These are phyloP conservation scores for Phaeomoniella chlamydospora DNA, from an alignment of 2,329 filamentous ascomycete genomes.

Conservation along the genomic window DNA sequence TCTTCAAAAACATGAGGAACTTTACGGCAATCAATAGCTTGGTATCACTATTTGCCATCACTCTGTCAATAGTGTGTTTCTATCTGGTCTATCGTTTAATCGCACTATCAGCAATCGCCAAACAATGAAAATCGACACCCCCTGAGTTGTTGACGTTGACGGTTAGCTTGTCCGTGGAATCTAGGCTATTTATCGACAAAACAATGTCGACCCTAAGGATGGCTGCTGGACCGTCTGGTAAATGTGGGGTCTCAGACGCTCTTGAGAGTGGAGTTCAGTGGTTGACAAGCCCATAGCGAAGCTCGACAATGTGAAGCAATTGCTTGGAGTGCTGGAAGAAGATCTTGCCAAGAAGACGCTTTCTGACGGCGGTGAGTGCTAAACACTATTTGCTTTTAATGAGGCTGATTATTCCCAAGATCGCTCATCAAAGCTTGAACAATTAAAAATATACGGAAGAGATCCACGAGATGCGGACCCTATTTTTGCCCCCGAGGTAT, in stretches of 20 bases:
- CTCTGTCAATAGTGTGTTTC: neutral
- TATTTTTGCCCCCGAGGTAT: conserved; percentile 68
- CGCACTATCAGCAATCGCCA: too few relatives aligned
- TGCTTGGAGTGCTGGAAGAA: conserved; percentile 46
- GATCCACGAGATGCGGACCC: conserved; percentile 58
- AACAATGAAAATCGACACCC: too few relatives aligned
- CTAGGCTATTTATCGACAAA: too few relatives aligned
- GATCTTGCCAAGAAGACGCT: conserved; percentile 50
- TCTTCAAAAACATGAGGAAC: too few relatives aligned
- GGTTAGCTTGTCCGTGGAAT: too few relatives aligned
- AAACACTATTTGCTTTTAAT: neutral
- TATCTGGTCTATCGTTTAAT: neutral
- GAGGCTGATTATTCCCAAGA: conserved; percentile 12
- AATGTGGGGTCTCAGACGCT: neutral
- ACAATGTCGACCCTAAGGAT: too few relatives aligned
- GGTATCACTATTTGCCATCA: conserved; percentile 23
- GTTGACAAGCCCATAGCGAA: conserved; percentile 36
- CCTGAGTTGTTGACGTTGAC: too few relatives aligned
- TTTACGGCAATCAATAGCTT: conserved; percentile 6
- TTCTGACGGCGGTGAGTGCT: conserved; percentile 41
- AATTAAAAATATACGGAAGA: conserved; percentile 68
- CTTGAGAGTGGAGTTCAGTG: neutral
- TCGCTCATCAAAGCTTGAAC: conserved; percentile 28
- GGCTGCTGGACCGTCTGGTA: neutral
- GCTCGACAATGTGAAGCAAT: conserved; percentile 48